Percentiles rank a stretch among this genome's conserved stretches.
phyloP scores from a whole-genome alignment of 176 grass and related monocot species.

The Ananas comosus region DNA sequence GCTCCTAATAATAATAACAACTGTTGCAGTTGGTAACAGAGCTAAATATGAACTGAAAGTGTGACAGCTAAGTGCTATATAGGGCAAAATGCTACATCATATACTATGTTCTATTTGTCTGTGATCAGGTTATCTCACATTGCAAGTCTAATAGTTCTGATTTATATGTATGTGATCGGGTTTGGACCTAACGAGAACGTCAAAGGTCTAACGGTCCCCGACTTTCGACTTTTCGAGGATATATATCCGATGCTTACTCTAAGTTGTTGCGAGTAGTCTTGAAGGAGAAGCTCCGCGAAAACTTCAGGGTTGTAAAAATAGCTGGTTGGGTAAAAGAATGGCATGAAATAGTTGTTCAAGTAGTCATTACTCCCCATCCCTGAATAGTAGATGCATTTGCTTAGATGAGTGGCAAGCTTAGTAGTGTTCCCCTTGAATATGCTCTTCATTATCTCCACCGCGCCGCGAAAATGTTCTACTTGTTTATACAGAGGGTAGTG shows the following conservation, averaged over 20 bases:
- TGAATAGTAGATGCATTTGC: slow-evolving; percentile 72
- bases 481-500: slow-evolving; percentile 63
- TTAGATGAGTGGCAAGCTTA: slow-evolving; percentile 18
- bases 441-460: slow-evolving; percentile 26
- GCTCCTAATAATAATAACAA: no score
- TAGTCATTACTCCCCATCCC: slow-evolving; percentile 56
- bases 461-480: slow-evolving; percentile 56
- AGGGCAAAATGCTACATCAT: no score
- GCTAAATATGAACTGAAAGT: no score
- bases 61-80: no score
- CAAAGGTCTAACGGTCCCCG: neutral
- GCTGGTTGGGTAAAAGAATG: slow-evolving; percentile 40
- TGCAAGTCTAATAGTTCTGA: no score
- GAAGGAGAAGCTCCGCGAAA: slow-evolving; percentile 47
- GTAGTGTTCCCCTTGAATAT: slow-evolving; percentile 30
- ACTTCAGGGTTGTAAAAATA: slow-evolving; percentile 26
- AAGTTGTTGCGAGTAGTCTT: slow-evolving; percentile 52
- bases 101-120: no score
- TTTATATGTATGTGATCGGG: no score
- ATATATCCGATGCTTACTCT: slow-evolving; percentile 2
- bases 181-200: no score
- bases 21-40: no score
- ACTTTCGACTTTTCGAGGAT: no score
- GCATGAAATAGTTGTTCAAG: slow-evolving; percentile 58
- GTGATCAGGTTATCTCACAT: no score